phyloP scores from a whole-genome alignment of 176 grass and related monocot species.

The Avena insularis region DNA sequence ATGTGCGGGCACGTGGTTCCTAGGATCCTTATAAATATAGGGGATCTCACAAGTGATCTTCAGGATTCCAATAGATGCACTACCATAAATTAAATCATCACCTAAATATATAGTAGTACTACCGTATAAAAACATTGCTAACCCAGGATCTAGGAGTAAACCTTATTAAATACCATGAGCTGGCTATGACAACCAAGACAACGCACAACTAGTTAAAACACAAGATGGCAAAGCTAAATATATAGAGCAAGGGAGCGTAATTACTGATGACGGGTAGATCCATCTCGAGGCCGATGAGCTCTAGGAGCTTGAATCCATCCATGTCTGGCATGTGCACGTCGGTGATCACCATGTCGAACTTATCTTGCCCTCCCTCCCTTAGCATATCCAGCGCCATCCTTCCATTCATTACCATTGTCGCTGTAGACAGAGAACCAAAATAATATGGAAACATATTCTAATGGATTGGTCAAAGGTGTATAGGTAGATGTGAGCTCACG shows the following conservation, averaged over 20 bases:
- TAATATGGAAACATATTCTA: background rate
- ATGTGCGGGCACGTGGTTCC: background rate
- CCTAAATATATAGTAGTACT: background rate
- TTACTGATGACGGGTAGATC: slow-evolving; percentile 96
- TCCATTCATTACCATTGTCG: background rate
- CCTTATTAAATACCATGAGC: background rate
- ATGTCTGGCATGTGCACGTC: slow-evolving; percentile 76
- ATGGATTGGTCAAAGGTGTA: background rate
- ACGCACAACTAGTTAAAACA: background rate
- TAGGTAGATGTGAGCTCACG: slow-evolving; percentile 8
- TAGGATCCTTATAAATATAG: background rate
- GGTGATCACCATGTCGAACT: slow-evolving; percentile 89
- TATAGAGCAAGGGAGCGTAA: background rate
- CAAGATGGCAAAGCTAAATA: background rate
- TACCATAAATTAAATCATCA: background rate
- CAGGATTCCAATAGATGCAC: background rate
- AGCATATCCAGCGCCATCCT: slow-evolving; percentile 56
- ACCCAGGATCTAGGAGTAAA: background rate
- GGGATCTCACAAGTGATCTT: background rate
- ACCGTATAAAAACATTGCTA: background rate
- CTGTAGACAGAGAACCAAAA: background rate
- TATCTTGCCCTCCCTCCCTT: slow-evolving; percentile 58
- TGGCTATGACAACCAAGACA: background rate
- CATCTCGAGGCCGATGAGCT: slow-evolving; percentile 76
- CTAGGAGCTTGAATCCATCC: slow-evolving; percentile 83